These are phyloP conservation scores for Salmacisia buchloeana DNA, from an alignment of 1,284 basidiomycete genomes.

Conservation along the genomic window DNA sequence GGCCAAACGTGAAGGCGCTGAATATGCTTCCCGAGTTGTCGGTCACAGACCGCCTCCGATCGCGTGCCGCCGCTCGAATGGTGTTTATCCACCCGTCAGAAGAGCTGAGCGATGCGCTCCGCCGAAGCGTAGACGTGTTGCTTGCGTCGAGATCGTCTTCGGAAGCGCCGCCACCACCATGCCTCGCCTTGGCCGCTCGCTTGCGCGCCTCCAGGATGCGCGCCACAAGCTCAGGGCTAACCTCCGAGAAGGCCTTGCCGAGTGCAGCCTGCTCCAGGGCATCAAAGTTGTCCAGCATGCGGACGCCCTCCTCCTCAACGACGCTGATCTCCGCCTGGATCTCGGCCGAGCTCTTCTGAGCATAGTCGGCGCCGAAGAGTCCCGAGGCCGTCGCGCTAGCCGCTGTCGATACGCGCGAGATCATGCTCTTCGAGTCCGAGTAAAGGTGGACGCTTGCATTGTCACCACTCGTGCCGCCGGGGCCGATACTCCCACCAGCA, in stretches of 20 bases:
- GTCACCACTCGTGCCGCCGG: background rate
- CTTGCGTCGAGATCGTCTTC: background rate
- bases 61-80: background rate
- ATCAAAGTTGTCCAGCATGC: slow-evolving; percentile 29
- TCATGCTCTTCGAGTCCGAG: slow-evolving; percentile 16
- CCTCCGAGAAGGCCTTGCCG: slow-evolving; percentile 15
- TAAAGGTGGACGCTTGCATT: background rate
- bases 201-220: background rate
- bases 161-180: background rate
- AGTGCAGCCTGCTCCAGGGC: slow-evolving; percentile 24
- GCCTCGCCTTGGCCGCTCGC: slow-evolving; percentile 1
- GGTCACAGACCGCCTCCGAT: background rate
- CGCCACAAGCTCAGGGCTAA: background rate
- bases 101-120: background rate
- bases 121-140: background rate
- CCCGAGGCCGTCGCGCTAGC: slow-evolving; percentile 5
- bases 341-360: slow-evolving; percentile 24
- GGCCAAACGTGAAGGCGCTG: slow-evolving; percentile 5
- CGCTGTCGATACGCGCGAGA: slow-evolving; percentile 13
- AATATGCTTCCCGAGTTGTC: background rate
- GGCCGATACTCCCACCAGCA: slow-evolving; percentile 1
- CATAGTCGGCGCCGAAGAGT: slow-evolving; percentile 31
- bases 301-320: slow-evolving; percentile 29
- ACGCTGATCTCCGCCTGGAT: slow-evolving; percentile 35
- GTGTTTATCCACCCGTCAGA: slow-evolving; percentile 2